Base-by-base conservation (phyloP, 2,329 filamentous ascomycete species). In the Colletotrichum magnum region DNA sequence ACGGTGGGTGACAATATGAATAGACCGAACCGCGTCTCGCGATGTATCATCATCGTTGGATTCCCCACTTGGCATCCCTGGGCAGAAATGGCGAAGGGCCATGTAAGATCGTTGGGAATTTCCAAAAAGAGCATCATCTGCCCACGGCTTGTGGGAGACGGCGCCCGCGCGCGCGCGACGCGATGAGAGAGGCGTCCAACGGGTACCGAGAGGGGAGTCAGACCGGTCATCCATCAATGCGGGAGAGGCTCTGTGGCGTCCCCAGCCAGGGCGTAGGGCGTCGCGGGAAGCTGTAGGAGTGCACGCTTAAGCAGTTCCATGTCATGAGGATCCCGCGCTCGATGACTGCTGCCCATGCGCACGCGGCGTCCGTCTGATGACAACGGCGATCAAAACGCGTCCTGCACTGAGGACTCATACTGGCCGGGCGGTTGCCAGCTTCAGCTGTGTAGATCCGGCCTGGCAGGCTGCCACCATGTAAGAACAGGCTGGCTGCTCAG, bases 301-400 rank as follows among this genome's bases (percentile, higher is more conserved):
- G 47, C 16, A 43, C 41, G 13, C 41, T 16, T 43, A 43, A 16
- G 16, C 41, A 16, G 41, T 16, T 18, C 18, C 18, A 18, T 43
- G 41, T 43, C 28, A 32, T 43, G 41, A 43, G 16, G 41, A 16
- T 5, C 41, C 41, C 47, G 36, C n/a, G 54, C 41, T 45, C 54
- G 13, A 24, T 21, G 54, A 24, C 54, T 45, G 10, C 24, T 58
- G 47, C n/a, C 47, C 45, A 51, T 47, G 50, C 59, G 41, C 36
- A 21, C 24, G 50, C 41, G 59, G 26, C 59, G 53, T 62, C 26
- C 58, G 50, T 62, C 58, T 54, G 58, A 62, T 62, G 58, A 53
- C 58, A 43, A 9, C 53, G 58, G 28, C 50, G 58, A 54, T 54
- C 59, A 24, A 47, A 32, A 62, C 59, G 50, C 50, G 50, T 53